phyloP scores from a whole-genome alignment of 176 grass and related monocot species.

The Bothriochloa decipiens region DNA sequence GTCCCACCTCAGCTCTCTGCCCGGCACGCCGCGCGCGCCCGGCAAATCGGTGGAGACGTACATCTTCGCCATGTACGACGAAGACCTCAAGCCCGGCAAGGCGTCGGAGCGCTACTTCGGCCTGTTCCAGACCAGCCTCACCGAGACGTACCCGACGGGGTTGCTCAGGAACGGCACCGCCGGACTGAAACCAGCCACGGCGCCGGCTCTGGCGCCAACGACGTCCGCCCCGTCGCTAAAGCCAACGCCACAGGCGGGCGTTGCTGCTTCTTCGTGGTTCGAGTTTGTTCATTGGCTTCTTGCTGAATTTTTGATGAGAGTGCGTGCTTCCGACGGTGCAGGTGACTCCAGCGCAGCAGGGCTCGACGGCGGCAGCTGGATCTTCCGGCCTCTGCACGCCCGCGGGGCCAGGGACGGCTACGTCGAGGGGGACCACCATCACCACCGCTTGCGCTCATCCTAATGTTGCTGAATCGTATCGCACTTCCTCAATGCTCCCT shows the following conservation, averaged over 20 bases:
- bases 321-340: conserved; percentile 10
- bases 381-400: conserved; percentile 15
- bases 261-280: not conserved
- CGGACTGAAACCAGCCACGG: conserved; percentile 18
- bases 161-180: conserved; percentile 48
- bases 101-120: conserved; percentile 82
- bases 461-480: conserved; percentile 42
- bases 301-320: not conserved
- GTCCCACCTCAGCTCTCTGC: conserved; percentile 54
- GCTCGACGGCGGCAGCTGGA: conserved; percentile 18
- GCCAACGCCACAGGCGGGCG: conserved; percentile 39
- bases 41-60: conserved; percentile 73
- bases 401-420: conserved; percentile 7
- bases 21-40: conserved; percentile 74
- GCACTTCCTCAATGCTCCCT: not conserved
- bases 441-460: not conserved
- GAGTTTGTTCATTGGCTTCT: not conserved
- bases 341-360: conserved; percentile 40
- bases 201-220: not conserved
- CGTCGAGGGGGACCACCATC: not conserved
- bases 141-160: conserved; percentile 63
- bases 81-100: conserved; percentile 83
- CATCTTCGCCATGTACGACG: conserved; percentile 84
- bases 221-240: not conserved
- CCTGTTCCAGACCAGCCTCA: conserved; percentile 68